Evolutionary conservation across 768 basidiomycete species (phyloP).

Genomic region (Serendipita sp.): DNA sequence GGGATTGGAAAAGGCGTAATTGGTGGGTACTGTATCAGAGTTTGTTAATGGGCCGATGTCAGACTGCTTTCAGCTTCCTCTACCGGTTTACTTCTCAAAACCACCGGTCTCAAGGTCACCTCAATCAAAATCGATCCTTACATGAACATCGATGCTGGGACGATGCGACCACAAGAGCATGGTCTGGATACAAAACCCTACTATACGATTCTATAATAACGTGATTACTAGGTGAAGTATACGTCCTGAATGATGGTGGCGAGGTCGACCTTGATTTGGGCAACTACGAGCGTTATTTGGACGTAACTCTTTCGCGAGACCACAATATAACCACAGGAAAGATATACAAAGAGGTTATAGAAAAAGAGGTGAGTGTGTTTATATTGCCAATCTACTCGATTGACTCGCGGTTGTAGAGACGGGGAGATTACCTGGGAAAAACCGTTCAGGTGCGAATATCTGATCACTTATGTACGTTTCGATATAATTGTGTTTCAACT

Average conservation of each 20-base stretch:
- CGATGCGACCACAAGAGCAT: constrained; percentile 97
- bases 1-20: constrained; percentile 99
- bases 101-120: constrained; percentile 88
- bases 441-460: constrained; percentile 64
- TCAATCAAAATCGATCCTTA: constrained; percentile 99
- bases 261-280: constrained; percentile 96
- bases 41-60: constrained; percentile 9
- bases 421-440: constrained; percentile 72
- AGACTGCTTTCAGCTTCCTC: constrained; percentile 59
- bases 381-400: constrained; percentile 23
- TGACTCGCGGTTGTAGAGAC: constrained; percentile 29
- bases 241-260: constrained; percentile 94
- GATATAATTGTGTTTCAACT: background rate
- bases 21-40: constrained; percentile 33
- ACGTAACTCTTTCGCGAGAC: constrained; percentile 83
- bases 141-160: constrained; percentile 99
- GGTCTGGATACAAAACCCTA: constrained; percentile 35
- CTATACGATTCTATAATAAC: constrained; percentile 6
- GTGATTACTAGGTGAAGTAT: constrained; percentile 67
- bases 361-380: constrained; percentile 61
- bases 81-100: constrained; percentile 89
- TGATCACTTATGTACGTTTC: background rate
- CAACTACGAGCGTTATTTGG: constrained; percentile 95
- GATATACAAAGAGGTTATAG: constrained; percentile 92
- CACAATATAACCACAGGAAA: constrained; percentile 99